Evolutionary conservation across 208 protist species (phyloP).

Genomic region (Strigomonas galati): DNA sequence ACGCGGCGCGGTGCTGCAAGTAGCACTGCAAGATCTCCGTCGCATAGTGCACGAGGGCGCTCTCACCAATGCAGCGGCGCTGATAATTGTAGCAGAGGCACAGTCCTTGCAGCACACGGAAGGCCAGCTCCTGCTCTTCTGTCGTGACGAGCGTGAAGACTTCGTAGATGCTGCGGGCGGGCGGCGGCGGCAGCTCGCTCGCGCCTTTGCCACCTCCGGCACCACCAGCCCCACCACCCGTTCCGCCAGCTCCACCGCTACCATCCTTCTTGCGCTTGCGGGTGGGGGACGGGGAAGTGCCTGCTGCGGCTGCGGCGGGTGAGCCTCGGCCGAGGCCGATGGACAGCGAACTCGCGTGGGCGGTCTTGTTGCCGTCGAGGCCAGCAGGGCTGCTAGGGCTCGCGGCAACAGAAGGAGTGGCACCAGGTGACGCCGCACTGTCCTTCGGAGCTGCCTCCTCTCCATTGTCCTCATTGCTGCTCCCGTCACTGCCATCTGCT

Average conservation of each 20-base stretch:
- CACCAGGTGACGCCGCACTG: too few species aligned
- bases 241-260: neutral
- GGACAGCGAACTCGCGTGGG: neutral
- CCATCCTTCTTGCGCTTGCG: neutral
- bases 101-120: constrained; percentile 79
- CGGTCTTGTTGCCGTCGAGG: neutral
- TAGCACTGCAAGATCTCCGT: constrained; percentile 81
- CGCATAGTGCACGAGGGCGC: constrained; percentile 69
- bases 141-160: constrained; percentile 65
- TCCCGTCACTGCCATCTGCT: neutral
- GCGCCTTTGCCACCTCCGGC: neutral
- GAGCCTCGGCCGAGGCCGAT: neutral
- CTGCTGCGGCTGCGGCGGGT: too few species aligned
- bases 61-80: constrained; percentile 60
- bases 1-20: constrained; percentile 71
- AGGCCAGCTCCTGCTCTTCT: constrained; percentile 77
- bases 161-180: constrained; percentile 25
- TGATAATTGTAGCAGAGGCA: constrained; percentile 72
- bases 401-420: neutral
- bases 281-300: neutral
- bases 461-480: neutral
- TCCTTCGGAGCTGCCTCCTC: neutral
- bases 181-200: neutral
- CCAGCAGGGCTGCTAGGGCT: neutral
- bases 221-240: neutral